A percentile compares a stretch with the other conserved stretches of the same genome.
These are phyloP conservation scores for grape (Vitis vinifera) DNA, from an alignment of 164 flowering plant species.

Conservation along the genomic window ASM3070453v1 NC_081815.1:4099001-4099500, in stretches of 20 bases:
- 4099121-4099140: too few relatives aligned
- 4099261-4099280: too few relatives aligned
- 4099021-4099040: not conserved
- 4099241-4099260: too few relatives aligned
- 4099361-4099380: not conserved
- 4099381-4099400: not conserved
- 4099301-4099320: too few relatives aligned
- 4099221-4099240: too few relatives aligned
- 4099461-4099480: not conserved
- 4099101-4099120: not conserved
- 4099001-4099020: not conserved
- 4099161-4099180: too few relatives aligned
- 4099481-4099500: not conserved
- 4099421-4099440: not conserved
- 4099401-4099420: not conserved
- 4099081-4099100: not conserved
- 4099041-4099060: not conserved
- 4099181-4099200: too few relatives aligned
- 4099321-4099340: too few relatives aligned
- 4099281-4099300: too few relatives aligned
- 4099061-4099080: not conserved
- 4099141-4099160: too few relatives aligned
- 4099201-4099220: too few relatives aligned
- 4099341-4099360: too few relatives aligned
- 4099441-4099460: not conserved